These are phyloP conservation scores for Ceratobasidium sp. DNA, from an alignment of 1,284 basidiomycete species.

Conservation along the genomic window DNA sequence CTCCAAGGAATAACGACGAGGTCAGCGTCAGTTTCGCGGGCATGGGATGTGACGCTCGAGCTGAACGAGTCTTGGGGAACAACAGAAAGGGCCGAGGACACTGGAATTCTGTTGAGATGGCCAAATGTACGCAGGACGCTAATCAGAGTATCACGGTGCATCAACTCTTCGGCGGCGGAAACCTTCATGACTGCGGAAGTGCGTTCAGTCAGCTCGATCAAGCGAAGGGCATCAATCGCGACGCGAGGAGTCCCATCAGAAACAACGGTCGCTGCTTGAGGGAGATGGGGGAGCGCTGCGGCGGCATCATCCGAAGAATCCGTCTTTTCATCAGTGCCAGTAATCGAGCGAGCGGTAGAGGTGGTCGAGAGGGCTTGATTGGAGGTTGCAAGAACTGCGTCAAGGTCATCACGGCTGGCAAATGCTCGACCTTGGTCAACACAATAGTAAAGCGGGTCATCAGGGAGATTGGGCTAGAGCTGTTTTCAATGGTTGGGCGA, in stretches of 20 bases:
- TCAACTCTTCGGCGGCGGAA: conserved; percentile 67
- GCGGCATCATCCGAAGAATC: conserved; percentile 35
- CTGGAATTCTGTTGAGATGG: conserved; percentile 69
- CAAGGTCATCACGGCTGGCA: conserved; percentile 74
- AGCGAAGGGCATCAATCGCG: conserved; percentile 72
- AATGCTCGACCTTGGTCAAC: conserved; percentile 89
- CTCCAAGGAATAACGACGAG: conserved; percentile 85
- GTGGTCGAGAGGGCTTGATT: background rate
- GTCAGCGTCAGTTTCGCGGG: conserved; percentile 64
- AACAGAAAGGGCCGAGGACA: conserved; percentile 66
- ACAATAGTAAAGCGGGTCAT: conserved; percentile 78
- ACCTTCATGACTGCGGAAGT: conserved; percentile 86
- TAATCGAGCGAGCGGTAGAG: conserved; percentile 28
- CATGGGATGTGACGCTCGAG: conserved; percentile 69
- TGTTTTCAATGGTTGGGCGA: background rate
- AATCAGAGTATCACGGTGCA: conserved; percentile 78
- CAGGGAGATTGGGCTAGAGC: conserved; percentile 39
- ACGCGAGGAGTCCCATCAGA: conserved; percentile 35
- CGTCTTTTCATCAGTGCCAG: conserved; percentile 25
- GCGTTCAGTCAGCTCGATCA: conserved; percentile 88
- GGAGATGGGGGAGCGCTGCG: conserved; percentile 5
- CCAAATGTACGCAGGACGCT: conserved; percentile 85
- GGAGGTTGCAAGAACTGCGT: conserved; percentile 66
- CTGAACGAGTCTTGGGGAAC: conserved; percentile 77
- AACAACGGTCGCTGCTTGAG: conserved; percentile 37